Evolutionary conservation across 805 yeast species (phyloP).

Genomic region (Spathaspora passalidarum): DNA sequence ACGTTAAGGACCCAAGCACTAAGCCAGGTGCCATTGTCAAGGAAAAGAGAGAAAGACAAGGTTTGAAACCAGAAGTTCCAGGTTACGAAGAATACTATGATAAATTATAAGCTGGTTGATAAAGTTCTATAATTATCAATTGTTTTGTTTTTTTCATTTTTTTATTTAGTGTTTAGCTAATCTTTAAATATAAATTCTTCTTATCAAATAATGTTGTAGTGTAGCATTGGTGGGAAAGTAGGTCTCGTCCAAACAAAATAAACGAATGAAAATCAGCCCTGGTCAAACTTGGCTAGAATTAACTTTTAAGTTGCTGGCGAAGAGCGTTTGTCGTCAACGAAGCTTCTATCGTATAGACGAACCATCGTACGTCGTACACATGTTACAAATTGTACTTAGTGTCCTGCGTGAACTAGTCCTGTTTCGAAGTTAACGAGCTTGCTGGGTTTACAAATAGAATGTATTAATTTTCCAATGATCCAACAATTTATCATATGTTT

Average conservation of each 20-base stretch:
- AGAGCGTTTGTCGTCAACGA: too few relatives aligned
- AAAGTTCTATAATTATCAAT: not conserved
- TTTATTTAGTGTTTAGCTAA: not conserved
- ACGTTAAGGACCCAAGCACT: constrained; percentile 82
- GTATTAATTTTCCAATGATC: too few relatives aligned
- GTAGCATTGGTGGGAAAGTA: not conserved
- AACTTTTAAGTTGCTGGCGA: too few relatives aligned
- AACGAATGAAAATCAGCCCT: too few relatives aligned
- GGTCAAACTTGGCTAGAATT: too few relatives aligned
- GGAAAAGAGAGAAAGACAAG: constrained; percentile 86
- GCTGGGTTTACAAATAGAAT: too few relatives aligned
- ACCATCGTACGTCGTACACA: too few relatives aligned
- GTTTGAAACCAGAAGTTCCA: constrained; percentile 96
- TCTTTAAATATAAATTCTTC: constrained; percentile 3
- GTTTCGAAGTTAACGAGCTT: too few relatives aligned
- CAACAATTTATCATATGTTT: too few relatives aligned
- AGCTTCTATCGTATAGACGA: too few relatives aligned
- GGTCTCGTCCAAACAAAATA: not conserved
- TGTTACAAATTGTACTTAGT: too few relatives aligned
- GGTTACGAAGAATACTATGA: constrained; percentile 99
- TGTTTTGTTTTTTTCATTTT: not conserved
- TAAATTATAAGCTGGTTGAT: constrained; percentile 55
- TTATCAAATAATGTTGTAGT: not conserved
- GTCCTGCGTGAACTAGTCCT: too few relatives aligned
- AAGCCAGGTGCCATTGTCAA: constrained; percentile 61